A percentile compares a stretch with the other conserved stretches of the same genome.
phyloP scores from a whole-genome alignment of 108 stramenopile species.

The Skeletonema costatum region DNA sequence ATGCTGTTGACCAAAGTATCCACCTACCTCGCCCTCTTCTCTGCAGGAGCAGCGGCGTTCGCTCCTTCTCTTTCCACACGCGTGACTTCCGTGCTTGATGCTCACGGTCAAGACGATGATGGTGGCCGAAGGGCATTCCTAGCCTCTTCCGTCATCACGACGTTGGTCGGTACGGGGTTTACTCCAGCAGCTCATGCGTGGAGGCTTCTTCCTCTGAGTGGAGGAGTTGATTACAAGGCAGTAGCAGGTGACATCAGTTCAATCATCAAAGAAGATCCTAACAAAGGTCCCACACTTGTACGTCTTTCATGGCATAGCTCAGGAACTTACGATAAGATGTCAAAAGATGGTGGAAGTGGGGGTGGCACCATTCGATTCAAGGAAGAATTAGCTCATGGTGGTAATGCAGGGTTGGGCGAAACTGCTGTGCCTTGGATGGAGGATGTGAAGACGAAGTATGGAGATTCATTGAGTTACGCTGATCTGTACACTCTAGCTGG shows the following conservation, averaged over 20 bases:
- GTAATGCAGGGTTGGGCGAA: constrained; percentile 70
- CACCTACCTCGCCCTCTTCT: constrained; percentile 1
- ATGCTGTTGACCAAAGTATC: background rate
- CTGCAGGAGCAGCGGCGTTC: background rate
- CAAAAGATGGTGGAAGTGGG: constrained; percentile 59
- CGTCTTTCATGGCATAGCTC: constrained; percentile 81
- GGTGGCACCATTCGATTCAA: constrained; percentile 78
- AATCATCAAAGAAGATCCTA: constrained; percentile 45
- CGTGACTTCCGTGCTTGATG: background rate
- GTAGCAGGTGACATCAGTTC: constrained; percentile 53
- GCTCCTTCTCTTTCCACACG: background rate
- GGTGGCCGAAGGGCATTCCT: constrained; percentile 8
- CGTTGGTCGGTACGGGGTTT: background rate
- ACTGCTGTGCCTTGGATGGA: constrained; percentile 68
- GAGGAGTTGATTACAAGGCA: constrained; percentile 21
- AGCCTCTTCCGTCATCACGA: background rate
- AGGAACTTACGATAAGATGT: constrained; percentile 67
- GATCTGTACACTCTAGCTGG: constrained; percentile 91
- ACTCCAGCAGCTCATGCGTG: background rate
- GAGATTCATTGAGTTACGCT: constrained; percentile 60
- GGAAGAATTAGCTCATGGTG: constrained; percentile 69
- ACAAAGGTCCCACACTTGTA: constrained; percentile 57
- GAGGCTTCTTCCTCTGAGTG: background rate
- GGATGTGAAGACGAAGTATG: constrained; percentile 70
- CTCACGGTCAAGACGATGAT: background rate